phyloP scores from a whole-genome alignment of 2,329 filamentous ascomycete species.

The Xylaria hypoxylon region DNA sequence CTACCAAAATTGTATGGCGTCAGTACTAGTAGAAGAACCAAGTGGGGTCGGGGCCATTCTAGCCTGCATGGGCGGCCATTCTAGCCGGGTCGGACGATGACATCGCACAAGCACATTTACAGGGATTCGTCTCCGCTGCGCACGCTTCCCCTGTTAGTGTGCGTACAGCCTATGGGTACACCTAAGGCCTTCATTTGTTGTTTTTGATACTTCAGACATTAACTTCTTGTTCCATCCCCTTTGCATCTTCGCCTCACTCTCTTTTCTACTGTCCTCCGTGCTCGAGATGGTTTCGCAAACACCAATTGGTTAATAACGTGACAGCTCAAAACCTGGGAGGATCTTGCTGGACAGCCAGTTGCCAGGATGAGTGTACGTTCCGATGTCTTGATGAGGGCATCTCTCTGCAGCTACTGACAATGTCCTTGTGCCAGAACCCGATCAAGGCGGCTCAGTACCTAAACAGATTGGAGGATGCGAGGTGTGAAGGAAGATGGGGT shows the following conservation, averaged over 20 bases:
- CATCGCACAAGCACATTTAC: constrained; percentile 26
- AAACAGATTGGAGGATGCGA: constrained; percentile 82
- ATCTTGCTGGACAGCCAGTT: constrained; percentile 30
- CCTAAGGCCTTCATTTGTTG: constrained; percentile 14
- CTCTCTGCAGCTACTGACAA: constrained; percentile 41
- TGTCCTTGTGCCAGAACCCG: constrained; percentile 58
- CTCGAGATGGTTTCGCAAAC: constrained; percentile 45
- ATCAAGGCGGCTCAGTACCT: constrained; percentile 87
- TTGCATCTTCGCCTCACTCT: constrained; percentile 11
- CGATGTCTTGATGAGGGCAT: constrained; percentile 21
- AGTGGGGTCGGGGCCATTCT: too few species aligned
- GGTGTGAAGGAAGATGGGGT: constrained; percentile 89
- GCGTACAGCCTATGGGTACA: not conserved
- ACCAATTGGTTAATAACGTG: constrained; percentile 40
- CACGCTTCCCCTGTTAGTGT: constrained; percentile 19
- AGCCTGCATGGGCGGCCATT: too few species aligned
- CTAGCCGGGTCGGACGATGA: too few species aligned
- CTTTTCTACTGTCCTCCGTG: not conserved
- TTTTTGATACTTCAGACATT: constrained; percentile 11
- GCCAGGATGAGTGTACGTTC: constrained; percentile 49
- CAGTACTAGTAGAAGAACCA: too few species aligned
- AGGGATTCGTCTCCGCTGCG: constrained; percentile 23
- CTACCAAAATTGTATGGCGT: too few species aligned
- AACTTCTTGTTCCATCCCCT: constrained; percentile 5
- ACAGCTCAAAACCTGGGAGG: constrained; percentile 41